phyloP scores from a whole-genome alignment of 805 yeast genomes.

The Candida andamanensis region DNA sequence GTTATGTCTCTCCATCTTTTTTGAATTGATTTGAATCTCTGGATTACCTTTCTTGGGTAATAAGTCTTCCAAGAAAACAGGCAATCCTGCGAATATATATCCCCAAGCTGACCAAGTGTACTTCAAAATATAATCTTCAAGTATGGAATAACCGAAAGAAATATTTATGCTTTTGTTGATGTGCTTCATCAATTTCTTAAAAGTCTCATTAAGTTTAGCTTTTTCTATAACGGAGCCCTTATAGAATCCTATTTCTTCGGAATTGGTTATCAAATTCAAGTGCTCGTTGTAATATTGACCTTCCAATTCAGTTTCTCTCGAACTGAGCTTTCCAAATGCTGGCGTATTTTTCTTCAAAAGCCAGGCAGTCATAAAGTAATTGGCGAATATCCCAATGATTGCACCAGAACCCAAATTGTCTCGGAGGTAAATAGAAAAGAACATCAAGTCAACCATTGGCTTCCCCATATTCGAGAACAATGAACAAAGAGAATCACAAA shows the following conservation, averaged over 20 bases:
- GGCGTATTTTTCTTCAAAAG: conserved; percentile 73
- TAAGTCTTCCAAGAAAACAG: conserved; percentile 62
- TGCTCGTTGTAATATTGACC: conserved; percentile 88
- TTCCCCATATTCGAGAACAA: conserved; percentile 87
- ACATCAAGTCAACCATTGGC: conserved; percentile 80
- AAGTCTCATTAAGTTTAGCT: conserved; percentile 55
- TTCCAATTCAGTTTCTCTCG: conserved; percentile 71
- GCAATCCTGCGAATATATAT: conserved; percentile 84
- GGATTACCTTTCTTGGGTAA: conserved; percentile 5
- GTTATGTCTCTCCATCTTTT: conserved; percentile 45
- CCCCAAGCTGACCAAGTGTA: conserved; percentile 95
- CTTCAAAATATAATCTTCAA: conserved; percentile 84
- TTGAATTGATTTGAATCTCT: conserved; percentile 3
- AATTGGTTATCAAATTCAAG: conserved; percentile 75
- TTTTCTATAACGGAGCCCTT: conserved; percentile 83
- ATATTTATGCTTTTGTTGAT: conserved; percentile 49
- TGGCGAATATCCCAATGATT: conserved; percentile 71
- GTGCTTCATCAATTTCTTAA: conserved; percentile 50
- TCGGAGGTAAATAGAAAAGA: conserved; percentile 78
- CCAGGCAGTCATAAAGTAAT: conserved; percentile 76
- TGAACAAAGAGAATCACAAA: conserved; percentile 75
- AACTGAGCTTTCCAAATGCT: conserved; percentile 72
- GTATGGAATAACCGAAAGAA: conserved; percentile 62
- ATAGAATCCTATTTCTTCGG: conserved; percentile 92
- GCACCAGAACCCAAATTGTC: conserved; percentile 88